phyloP scores from a whole-genome alignment of 129 eudicot genomes.

The Flaveria sonorensis region DNA sequence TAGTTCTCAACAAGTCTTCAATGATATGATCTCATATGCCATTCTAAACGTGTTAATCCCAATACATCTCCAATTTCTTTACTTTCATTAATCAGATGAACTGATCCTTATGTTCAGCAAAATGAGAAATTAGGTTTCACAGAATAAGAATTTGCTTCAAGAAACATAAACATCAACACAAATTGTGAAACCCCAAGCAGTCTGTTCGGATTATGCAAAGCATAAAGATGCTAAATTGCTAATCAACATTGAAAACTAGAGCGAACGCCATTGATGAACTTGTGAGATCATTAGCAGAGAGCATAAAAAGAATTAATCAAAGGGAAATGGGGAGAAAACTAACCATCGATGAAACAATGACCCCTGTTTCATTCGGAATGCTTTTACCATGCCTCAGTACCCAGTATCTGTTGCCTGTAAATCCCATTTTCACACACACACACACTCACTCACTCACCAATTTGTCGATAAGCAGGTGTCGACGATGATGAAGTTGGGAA shows the following conservation, averaged over 20 bases:
- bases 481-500: not conserved
- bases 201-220: too few species aligned
- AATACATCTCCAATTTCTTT: too few species aligned
- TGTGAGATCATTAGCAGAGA: not conserved
- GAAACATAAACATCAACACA: too few species aligned
- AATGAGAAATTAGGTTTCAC: too few species aligned
- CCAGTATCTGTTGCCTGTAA: conserved; percentile 77
- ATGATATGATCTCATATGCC: not conserved
- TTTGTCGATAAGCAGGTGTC: too few species aligned
- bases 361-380: conserved; percentile 84
- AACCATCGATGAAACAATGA: conserved; percentile 89
- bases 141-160: too few species aligned
- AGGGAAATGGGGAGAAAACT: not conserved
- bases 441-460: not conserved
- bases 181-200: too few species aligned
- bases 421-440: conserved; percentile 30
- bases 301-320: not conserved
- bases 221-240: too few species aligned
- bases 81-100: not conserved
- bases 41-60: not conserved
- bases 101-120: too few species aligned
- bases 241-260: not conserved
- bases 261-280: not conserved
- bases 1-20: not conserved
- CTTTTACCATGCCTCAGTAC: conserved; percentile 93